These are phyloP conservation scores for Dendryphion nanum DNA, from an alignment of 2,329 filamentous ascomycete genomes.

Conservation along the genomic window DNA sequence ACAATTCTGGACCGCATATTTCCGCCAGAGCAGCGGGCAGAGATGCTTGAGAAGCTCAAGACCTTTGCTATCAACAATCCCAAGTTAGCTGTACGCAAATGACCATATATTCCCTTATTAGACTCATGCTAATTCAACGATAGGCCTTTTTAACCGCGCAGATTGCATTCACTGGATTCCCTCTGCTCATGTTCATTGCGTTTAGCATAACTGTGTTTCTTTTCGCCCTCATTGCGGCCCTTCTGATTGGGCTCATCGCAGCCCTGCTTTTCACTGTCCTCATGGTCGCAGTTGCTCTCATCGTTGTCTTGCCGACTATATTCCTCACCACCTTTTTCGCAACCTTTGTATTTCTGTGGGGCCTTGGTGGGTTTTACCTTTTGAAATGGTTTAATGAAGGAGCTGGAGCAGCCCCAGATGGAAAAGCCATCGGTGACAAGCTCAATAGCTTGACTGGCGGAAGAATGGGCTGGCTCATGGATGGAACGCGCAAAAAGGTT, in stretches of 20 bases:
- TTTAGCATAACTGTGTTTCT: constrained; percentile 64
- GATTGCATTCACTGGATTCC: constrained; percentile 63
- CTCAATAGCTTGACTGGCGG: constrained; percentile 42
- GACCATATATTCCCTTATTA: neutral
- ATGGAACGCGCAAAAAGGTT: constrained; percentile 8
- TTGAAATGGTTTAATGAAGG: constrained; percentile 43
- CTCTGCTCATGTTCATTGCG: constrained; percentile 65
- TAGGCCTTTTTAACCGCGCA: constrained; percentile 70
- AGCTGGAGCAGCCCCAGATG: constrained; percentile 22
- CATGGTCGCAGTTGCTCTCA: constrained; percentile 64
- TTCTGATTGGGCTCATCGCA: constrained; percentile 52
- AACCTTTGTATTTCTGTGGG: constrained; percentile 60
- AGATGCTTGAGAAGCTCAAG: constrained; percentile 53
- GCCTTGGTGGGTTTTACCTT: constrained; percentile 57
- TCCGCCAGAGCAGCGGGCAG: constrained; percentile 60
- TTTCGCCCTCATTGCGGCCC: constrained; percentile 60
- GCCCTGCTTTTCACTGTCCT: constrained; percentile 64
- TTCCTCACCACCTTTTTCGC: constrained; percentile 64
- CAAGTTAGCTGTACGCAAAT: constrained; percentile 61
- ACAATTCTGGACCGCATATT: constrained; percentile 53
- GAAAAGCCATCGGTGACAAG: constrained; percentile 41
- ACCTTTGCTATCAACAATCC: constrained; percentile 64
- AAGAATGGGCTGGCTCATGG: constrained; percentile 35
- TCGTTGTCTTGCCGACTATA: constrained; percentile 67
- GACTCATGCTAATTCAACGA: neutral